Conservation (phyloP, 352 stramenopile species). For the Phytophthora capsici region DNA sequence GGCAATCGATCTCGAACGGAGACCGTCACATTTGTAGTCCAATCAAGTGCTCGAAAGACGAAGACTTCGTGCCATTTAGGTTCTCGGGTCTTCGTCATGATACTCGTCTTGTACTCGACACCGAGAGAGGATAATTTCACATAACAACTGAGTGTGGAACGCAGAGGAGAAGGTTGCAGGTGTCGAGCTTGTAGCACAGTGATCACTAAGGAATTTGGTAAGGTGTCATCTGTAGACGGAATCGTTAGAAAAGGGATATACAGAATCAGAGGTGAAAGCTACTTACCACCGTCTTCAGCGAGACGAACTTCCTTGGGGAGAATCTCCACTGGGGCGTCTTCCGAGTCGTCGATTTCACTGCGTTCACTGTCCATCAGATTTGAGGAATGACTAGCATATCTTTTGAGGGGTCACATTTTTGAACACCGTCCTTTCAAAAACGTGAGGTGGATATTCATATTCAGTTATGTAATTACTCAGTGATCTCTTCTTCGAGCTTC, state of each 20-base stretch:
- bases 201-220: constrained; percentile 77
- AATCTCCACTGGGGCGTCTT: constrained; percentile 62
- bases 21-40: constrained; percentile 65
- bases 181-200: constrained; percentile 72
- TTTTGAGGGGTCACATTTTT: constrained; percentile 18
- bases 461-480: too few relatives aligned
- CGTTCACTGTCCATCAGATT: constrained; percentile 3
- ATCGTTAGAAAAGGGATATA: not conserved
- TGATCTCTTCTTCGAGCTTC: too few relatives aligned
- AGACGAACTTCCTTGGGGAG: constrained; percentile 64
- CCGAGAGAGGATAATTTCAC: constrained; percentile 75
- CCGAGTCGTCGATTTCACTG: constrained; percentile 14
- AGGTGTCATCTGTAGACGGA: constrained; percentile 47
- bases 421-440: too few relatives aligned
- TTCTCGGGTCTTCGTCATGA: constrained; percentile 68
- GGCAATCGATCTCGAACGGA: constrained; percentile 77
- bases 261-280: not conserved
- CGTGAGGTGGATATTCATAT: too few relatives aligned
- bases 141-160: constrained; percentile 72
- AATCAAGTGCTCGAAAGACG: constrained; percentile 73
- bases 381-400: constrained; percentile 13
- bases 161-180: constrained; percentile 52
- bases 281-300: constrained; percentile 41
- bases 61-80: constrained; percentile 83
- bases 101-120: constrained; percentile 71